Conservation (phyloP, 768 basidiomycete species). For the Trametes sanguinea region DNA sequence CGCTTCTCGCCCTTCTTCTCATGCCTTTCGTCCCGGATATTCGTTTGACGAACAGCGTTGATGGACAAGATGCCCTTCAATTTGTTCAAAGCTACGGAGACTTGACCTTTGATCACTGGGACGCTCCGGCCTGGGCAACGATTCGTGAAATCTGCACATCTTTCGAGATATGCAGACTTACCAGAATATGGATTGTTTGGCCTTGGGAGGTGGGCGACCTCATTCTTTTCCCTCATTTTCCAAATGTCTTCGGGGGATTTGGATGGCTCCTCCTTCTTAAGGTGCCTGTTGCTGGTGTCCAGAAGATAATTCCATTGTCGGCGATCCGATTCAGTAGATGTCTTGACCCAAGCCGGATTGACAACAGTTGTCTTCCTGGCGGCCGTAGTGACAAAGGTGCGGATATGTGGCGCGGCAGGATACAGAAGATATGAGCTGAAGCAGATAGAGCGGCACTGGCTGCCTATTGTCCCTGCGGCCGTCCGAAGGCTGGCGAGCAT, state of each 20-base stretch:
- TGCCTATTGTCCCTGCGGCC: background rate
- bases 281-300: background rate
- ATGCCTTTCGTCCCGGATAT: slow-evolving; percentile 52
- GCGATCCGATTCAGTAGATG: background rate
- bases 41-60: slow-evolving; percentile 49
- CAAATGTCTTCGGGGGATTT: slow-evolving; percentile 42
- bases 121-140: slow-evolving; percentile 60
- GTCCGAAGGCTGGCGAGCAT: background rate
- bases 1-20: slow-evolving; percentile 84
- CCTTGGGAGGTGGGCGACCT: slow-evolving; percentile 29
- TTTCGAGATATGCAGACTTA: slow-evolving; percentile 25
- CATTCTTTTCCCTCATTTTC: slow-evolving; percentile 33
- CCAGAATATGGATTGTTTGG: slow-evolving; percentile 61
- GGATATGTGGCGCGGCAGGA: background rate
- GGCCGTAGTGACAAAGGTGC: background rate
- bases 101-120: slow-evolving; percentile 42
- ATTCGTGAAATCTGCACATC: background rate
- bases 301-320: background rate
- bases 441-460: background rate
- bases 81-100: slow-evolving; percentile 48
- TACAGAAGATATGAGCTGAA: too few relatives aligned
- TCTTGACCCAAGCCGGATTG: background rate
- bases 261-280: background rate
- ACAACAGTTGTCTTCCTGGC: background rate
- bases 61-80: slow-evolving; percentile 53